Evolutionary conservation across 805 yeast genomes (phyloP).

Genomic region (Wickerhamomyces sydowiorum): DNA sequence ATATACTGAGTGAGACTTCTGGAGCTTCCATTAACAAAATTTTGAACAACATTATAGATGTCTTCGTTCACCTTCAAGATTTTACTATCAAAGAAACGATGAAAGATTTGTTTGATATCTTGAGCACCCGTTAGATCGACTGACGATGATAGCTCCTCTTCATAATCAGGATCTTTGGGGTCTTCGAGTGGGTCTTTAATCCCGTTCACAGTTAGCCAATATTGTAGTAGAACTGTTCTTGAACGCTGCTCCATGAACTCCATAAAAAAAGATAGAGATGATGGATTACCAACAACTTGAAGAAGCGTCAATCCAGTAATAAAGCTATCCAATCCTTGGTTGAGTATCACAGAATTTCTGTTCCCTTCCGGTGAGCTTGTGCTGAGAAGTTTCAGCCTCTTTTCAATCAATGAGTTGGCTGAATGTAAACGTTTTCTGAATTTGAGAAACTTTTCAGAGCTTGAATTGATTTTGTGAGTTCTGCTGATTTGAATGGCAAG

Average conservation of each 20-base stretch:
- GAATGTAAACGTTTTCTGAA: constrained; percentile 26
- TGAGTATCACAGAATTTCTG: constrained; percentile 5
- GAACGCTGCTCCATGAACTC: constrained; percentile 50
- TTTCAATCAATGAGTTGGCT: constrained; percentile 26
- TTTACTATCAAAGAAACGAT: constrained; percentile 32
- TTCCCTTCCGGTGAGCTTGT: neutral
- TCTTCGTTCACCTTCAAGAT: constrained; percentile 24
- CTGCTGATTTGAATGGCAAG: constrained; percentile 42
- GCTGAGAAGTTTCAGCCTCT: constrained; percentile 9
- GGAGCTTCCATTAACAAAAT: constrained; percentile 25
- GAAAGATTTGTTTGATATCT: constrained; percentile 47
- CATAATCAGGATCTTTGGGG: constrained; percentile 25
- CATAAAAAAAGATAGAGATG: constrained; percentile 42
- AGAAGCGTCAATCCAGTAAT: constrained; percentile 26
- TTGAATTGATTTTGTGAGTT: constrained; percentile 25
- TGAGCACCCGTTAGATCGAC: constrained; percentile 39
- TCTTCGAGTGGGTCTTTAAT: constrained; percentile 67
- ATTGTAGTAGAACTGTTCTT: constrained; percentile 43
- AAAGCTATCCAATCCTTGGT: constrained; percentile 17
- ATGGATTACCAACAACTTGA: constrained; percentile 43
- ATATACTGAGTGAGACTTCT: constrained; percentile 29
- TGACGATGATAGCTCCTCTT: constrained; percentile 21
- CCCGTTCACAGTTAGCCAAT: constrained; percentile 62
- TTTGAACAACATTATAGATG: constrained; percentile 29
- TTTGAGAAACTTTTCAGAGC: constrained; percentile 18